Percentiles rank a stretch among this genome's conserved stretches.
phyloP scores from a whole-genome alignment of 192 early-diverging fungal genomes.

The Gigaspora rosea region DNA sequence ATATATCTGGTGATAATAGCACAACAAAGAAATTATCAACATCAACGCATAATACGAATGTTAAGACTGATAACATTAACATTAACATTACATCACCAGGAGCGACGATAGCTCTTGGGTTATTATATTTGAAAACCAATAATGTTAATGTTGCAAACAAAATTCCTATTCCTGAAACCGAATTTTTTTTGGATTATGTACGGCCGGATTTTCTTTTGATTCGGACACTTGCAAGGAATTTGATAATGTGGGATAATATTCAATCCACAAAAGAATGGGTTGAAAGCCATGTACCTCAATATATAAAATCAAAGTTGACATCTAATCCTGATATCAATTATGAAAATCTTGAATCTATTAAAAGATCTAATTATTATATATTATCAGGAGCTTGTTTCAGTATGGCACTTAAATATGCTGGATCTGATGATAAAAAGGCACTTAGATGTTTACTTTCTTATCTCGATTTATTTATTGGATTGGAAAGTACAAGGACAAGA shows the following conservation, averaged over 20 bases:
- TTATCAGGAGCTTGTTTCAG: conserved; percentile 68
- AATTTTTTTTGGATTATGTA: conserved; percentile 62
- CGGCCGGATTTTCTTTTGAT: conserved; percentile 75
- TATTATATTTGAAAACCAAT: conserved; percentile 84
- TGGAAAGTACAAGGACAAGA: conserved; percentile 34
- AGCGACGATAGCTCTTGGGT: conserved; percentile 79
- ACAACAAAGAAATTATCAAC: background rate
- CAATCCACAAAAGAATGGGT: conserved; percentile 69
- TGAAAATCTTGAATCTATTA: conserved; percentile 47
- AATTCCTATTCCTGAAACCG: conserved; percentile 61
- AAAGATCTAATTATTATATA: conserved; percentile 67
- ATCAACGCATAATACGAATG: background rate
- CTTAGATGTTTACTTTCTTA: conserved; percentile 52
- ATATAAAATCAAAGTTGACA: conserved; percentile 42
- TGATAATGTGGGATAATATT: conserved; percentile 79
- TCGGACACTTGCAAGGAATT: conserved; percentile 62
- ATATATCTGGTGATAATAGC: conserved; percentile 55
- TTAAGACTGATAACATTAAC: conserved; percentile 35
- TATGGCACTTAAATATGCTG: conserved; percentile 72
- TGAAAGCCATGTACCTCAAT: conserved; percentile 59
- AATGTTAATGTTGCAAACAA: conserved; percentile 64
- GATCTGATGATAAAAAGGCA: conserved; percentile 51
- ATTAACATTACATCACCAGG: conserved; percentile 58
- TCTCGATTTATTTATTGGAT: conserved; percentile 54
- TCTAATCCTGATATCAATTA: conserved; percentile 19